Conservation (phyloP, 768 basidiomycete genomes). For the Kwoniella sp. region DNA sequence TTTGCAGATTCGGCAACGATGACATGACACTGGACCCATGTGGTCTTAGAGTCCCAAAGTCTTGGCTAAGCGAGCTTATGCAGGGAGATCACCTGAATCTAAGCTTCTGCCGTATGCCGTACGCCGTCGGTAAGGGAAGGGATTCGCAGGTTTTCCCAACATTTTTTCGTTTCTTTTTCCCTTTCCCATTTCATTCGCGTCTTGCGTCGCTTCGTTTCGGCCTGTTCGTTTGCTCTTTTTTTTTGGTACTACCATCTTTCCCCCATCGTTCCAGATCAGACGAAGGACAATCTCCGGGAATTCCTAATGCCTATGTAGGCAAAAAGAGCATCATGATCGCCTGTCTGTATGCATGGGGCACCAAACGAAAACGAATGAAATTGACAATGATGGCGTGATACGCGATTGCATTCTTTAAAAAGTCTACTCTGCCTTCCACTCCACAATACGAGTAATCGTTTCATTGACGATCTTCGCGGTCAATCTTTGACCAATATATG, state of each 20-base stretch:
- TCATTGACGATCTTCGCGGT: no score
- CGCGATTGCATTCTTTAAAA: not conserved
- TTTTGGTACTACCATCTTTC: not conserved
- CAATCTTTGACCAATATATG: no score
- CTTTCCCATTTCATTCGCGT: no score
- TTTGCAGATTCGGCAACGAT: not conserved
- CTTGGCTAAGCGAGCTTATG: constrained; percentile 3
- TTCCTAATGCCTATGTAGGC: no score
- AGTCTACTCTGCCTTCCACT: not conserved
- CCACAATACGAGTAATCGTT: not conserved
- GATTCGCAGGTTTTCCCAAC: no score
- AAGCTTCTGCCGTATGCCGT: not conserved
- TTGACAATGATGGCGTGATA: constrained; percentile 2
- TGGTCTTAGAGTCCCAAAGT: not conserved
- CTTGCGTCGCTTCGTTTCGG: not conserved
- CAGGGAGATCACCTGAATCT: no score
- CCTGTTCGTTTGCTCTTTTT: not conserved
- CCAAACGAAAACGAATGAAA: not conserved
- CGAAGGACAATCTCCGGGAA: no score
- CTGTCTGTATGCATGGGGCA: not conserved
- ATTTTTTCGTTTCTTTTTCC: not conserved
- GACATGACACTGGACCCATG: no score
- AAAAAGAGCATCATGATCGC: no score
- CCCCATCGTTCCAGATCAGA: not conserved
- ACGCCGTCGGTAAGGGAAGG: not conserved